Base-by-base conservation (phyloP, 2,329 filamentous ascomycete species). In the Sporothrix pallida region DNA sequence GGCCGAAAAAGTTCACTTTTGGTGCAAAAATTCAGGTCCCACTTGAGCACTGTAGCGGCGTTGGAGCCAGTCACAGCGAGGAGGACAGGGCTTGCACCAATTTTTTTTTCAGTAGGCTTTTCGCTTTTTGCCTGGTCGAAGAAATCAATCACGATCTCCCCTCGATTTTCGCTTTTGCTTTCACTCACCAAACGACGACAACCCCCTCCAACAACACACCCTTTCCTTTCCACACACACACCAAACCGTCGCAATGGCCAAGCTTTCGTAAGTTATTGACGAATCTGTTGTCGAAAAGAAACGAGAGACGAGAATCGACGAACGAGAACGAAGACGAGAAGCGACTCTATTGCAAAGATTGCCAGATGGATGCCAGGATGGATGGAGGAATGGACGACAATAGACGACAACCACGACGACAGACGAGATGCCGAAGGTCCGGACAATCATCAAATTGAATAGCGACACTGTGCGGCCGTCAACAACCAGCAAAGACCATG, bases 221-320 rank as follows among this genome's bases (percentile, higher is more conserved):
- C 15, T n/a, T 65, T 46, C 31, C 42, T 26, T 54, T 60, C 37
- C 20, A 60, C 72, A 71, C 62, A 74, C 56, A 69, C 71, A 73
- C 31, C 62, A 58, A 74, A 72, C 71, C 75, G 75, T 75, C 74
- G 72, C 75, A 88, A 90, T 90, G 88, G 88, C 87, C 83, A 90
- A 90, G 84, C 81, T 86, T 79, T 89, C 87, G 88, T 90, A 86
- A 85, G 88, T 89, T 74, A 74, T 69, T 48, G 70, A 10, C 4
- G n/a, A 44, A 52, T 13, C 20, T 15, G 17, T n/a, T 63, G 8
- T 20, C 37, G 48, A 42, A 70, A 5, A 10, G 13, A 46, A 52
- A 17, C 8, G 31, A 52, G 20, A 67, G 62, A 46, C 15, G 8
- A 8, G 15, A 67, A 46, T 13, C 20, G 63, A 50, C 31, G 3